Evolutionary conservation across 2,329 filamentous ascomycete species (phyloP).

Genomic region (Colletotrichum falcatum): DNA sequence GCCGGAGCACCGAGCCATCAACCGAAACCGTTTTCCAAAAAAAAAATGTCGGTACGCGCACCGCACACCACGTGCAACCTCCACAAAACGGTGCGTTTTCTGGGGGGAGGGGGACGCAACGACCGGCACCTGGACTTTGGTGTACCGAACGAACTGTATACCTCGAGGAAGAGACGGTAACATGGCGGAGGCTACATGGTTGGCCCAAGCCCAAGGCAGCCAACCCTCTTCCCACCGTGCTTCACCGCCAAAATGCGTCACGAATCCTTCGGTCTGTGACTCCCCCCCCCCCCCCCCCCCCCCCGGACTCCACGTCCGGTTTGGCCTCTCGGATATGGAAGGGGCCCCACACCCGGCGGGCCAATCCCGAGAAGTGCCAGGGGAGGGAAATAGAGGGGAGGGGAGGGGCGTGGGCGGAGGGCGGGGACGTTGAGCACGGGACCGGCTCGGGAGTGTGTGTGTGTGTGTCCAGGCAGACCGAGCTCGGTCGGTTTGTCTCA

Average conservation of each 20-base stretch:
- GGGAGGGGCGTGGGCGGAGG: no score
- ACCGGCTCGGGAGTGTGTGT: constrained; percentile 1
- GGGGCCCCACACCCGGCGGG: neutral
- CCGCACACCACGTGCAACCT: no score
- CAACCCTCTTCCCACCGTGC: neutral
- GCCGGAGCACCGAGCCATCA: no score
- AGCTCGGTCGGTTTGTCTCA: neutral
- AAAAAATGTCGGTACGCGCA: no score
- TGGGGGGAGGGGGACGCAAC: no score
- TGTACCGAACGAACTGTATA: no score
- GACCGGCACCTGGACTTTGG: no score
- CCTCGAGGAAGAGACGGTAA: no score
- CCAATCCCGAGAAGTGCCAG: constrained; percentile 8
- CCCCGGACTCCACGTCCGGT: neutral
- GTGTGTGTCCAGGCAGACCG: neutral
- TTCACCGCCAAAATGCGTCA: constrained; percentile 40
- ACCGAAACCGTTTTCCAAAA: no score
- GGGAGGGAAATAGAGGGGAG: no score
- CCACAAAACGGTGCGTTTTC: no score
- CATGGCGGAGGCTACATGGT: neutral
- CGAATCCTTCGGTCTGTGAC: constrained; percentile 20
- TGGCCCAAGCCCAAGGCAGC: neutral
- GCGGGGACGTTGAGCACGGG: constrained; percentile 4
- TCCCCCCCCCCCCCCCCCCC: no score
- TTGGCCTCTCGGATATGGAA: neutral